Evolutionary conservation across 2,329 filamentous ascomycete species (phyloP).

Genomic region (Arachnomyces sp.): DNA sequence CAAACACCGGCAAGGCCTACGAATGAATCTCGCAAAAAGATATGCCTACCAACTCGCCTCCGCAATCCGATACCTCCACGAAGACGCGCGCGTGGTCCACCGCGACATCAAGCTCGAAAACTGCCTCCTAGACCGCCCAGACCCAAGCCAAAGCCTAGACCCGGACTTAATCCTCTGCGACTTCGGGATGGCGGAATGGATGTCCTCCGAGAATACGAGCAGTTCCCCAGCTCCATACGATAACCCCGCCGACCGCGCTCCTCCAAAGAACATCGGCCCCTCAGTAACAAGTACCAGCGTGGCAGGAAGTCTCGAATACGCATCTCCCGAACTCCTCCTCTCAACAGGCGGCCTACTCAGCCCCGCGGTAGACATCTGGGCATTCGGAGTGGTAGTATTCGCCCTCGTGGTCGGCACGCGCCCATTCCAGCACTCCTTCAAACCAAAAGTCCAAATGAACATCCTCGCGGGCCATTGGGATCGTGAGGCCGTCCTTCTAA

Average conservation of each 20-base stretch:
- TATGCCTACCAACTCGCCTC: slow-evolving; percentile 57
- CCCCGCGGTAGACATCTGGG: slow-evolving; percentile 57
- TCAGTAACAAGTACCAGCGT: slow-evolving; percentile 49
- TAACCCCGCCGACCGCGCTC: slow-evolving; percentile 38
- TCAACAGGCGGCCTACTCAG: slow-evolving; percentile 33
- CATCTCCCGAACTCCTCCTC: slow-evolving; percentile 39
- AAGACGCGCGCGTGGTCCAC: slow-evolving; percentile 58
- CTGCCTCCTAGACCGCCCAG: slow-evolving; percentile 36
- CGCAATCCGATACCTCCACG: slow-evolving; percentile 58
- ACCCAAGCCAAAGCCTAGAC: slow-evolving; percentile 38
- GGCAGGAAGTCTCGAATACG: slow-evolving; percentile 52
- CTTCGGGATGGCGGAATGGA: slow-evolving; percentile 62
- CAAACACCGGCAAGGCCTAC: slow-evolving; percentile 46
- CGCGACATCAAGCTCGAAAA: slow-evolving; percentile 63
- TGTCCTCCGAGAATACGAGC: slow-evolving; percentile 47
- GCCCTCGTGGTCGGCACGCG: slow-evolving; percentile 52
- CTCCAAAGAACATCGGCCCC: slow-evolving; percentile 45
- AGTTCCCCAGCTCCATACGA: slow-evolving; percentile 43
- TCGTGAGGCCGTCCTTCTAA: slow-evolving; percentile 39
- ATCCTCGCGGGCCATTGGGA: slow-evolving; percentile 56
- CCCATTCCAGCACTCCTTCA: slow-evolving; percentile 54
- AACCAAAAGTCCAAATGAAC: slow-evolving; percentile 50
- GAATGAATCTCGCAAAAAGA: slow-evolving; percentile 45
- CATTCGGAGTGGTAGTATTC: slow-evolving; percentile 56
- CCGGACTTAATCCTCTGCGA: slow-evolving; percentile 53